Conservation (phyloP, 2,329 filamentous ascomycete species). For the Dothideomycetes sp. region DNA sequence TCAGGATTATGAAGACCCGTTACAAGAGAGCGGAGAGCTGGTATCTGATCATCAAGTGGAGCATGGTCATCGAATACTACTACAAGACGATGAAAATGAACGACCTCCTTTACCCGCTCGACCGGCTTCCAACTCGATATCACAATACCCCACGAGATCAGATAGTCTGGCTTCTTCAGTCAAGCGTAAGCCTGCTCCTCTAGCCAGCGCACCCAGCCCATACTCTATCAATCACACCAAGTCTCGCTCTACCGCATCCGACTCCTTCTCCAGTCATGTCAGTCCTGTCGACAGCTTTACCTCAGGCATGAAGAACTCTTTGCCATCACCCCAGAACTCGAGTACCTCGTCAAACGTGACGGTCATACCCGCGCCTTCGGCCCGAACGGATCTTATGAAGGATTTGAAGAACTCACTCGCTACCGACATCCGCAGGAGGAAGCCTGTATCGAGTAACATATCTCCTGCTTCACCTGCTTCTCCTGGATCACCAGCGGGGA, state of each 20-base stretch:
- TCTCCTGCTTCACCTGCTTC: conserved; percentile 4
- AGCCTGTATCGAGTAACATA: conserved; percentile 7
- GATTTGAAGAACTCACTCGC: conserved; percentile 12
- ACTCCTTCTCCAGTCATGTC: conserved; percentile 21
- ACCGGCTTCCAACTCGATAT: neutral
- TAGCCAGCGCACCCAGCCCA: conserved; percentile 32
- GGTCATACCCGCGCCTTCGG: neutral
- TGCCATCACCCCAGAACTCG: neutral
- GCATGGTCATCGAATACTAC: conserved; percentile 34
- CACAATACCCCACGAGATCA: conserved; percentile 5
- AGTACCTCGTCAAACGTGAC: neutral
- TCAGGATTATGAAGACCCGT: conserved; percentile 41
- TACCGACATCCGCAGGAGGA: conserved; percentile 3
- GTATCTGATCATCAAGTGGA: conserved; percentile 7
- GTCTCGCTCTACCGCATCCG: conserved; percentile 15
- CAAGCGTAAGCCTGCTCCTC: conserved; percentile 35
- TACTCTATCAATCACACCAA: conserved; percentile 31
- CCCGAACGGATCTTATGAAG: conserved; percentile 13
- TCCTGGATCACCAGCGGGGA: conserved; percentile 4
- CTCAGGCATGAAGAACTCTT: neutral
- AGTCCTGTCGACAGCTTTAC: neutral
- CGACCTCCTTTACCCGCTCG: conserved; percentile 18
- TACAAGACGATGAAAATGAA: conserved; percentile 28
- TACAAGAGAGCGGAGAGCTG: conserved; percentile 23
- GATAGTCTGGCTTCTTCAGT: conserved; percentile 15